Conservation (phyloP, 805 yeast species). For the Saccharomycopsis capsularis region DNA sequence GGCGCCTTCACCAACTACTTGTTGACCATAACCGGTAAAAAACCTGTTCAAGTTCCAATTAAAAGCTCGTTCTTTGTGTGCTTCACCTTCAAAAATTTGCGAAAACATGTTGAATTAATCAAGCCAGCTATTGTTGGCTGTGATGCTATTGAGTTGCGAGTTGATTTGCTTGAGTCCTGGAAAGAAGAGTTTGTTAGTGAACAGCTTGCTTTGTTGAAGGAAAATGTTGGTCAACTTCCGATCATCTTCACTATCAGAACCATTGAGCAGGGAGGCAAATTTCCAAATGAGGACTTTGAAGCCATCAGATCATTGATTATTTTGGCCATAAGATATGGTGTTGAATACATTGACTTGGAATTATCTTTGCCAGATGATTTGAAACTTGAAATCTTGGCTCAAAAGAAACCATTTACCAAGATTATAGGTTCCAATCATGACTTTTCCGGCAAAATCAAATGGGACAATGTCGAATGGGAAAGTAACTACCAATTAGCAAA, state of each 20-base stretch:
- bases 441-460: slow-evolving; percentile 50
- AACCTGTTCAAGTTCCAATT: slow-evolving; percentile 29
- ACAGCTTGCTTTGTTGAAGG: slow-evolving; percentile 66
- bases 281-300: slow-evolving; percentile 51
- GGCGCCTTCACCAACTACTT: slow-evolving; percentile 53
- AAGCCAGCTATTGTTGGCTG: slow-evolving; percentile 58
- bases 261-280: slow-evolving; percentile 71
- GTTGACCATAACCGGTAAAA: slow-evolving; percentile 52
- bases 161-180: slow-evolving; percentile 54
- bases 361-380: slow-evolving; percentile 56
- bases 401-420: slow-evolving; percentile 52
- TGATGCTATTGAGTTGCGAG: slow-evolving; percentile 77
- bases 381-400: slow-evolving; percentile 40
- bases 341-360: slow-evolving; percentile 77
- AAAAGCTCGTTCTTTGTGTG: slow-evolving; percentile 63
- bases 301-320: slow-evolving; percentile 44
- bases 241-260: slow-evolving; percentile 79
- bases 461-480: slow-evolving; percentile 73
- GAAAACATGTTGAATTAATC: slow-evolving; percentile 37
- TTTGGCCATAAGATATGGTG: slow-evolving; percentile 69
- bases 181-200: slow-evolving; percentile 54
- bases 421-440: slow-evolving; percentile 84
- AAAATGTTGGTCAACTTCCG: slow-evolving; percentile 55
- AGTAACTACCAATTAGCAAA: slow-evolving; percentile 61
- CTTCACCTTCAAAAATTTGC: slow-evolving; percentile 59